Evolutionary conservation across 805 yeast species (phyloP).

Genomic region (Ogataea nonfermentans): DNA sequence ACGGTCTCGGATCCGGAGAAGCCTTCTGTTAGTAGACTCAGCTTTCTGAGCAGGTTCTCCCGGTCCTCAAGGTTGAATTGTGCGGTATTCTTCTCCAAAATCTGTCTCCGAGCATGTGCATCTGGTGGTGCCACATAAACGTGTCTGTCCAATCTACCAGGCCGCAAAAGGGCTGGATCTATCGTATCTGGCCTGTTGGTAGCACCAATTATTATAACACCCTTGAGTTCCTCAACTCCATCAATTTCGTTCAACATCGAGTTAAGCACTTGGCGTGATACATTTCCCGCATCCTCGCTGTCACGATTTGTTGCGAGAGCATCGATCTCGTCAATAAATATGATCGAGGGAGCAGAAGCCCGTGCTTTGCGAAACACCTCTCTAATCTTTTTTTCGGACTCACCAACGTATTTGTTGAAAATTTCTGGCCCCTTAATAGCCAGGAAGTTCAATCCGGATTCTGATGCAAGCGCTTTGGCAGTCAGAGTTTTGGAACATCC

Average conservation of each 20-base stretch:
- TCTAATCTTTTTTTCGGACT: constrained; percentile 88
- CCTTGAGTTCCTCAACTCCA: constrained; percentile 93
- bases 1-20: constrained; percentile 98
- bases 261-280: constrained; percentile 82
- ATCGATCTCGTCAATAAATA: constrained; percentile 95
- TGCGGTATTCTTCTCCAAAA: constrained; percentile 64
- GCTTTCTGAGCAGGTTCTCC: constrained; percentile 39
- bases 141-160: constrained; percentile 93
- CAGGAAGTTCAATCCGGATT: constrained; percentile 87
- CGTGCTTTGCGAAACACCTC: constrained; percentile 92
- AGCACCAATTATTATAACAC: constrained; percentile 93
- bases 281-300: constrained; percentile 56
- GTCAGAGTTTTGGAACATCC: constrained; percentile 96
- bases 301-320: constrained; percentile 83
- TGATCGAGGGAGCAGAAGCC: constrained; percentile 89
- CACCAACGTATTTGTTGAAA: constrained; percentile 93
- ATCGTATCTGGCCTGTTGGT: constrained; percentile 93
- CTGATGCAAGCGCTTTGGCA: constrained; percentile 94
- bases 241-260: constrained; percentile 92
- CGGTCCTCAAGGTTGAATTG: constrained; percentile 57
- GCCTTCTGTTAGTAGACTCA: constrained; percentile 75
- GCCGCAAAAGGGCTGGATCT: constrained; percentile 89
- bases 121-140: constrained; percentile 94
- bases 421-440: constrained; percentile 98
- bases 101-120: constrained; percentile 71